Evolutionary conservation across 75 land plant genomes (phyloP).

Genomic region (Picea sitchensis): DNA sequence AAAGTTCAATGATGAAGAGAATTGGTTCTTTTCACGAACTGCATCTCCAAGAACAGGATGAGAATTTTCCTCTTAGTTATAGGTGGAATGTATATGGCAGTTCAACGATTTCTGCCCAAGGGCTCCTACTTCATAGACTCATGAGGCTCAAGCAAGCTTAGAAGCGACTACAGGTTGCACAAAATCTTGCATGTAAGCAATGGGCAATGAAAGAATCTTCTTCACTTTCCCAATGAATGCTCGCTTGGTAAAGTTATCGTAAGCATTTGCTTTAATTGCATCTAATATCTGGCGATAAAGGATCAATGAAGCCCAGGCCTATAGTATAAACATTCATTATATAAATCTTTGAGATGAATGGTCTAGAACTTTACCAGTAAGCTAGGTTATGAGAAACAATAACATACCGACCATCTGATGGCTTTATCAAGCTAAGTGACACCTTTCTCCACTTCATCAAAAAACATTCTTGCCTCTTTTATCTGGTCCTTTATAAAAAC

Average conservation of each 20-base stretch:
- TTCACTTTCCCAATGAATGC: too few species aligned
- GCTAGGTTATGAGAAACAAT: background rate
- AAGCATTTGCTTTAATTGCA: constrained; percentile 63
- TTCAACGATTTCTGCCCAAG: too few species aligned
- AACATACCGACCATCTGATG: constrained; percentile 85
- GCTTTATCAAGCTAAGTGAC: constrained; percentile 63
- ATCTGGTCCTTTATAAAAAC: constrained; percentile 80
- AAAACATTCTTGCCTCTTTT: constrained; percentile 71
- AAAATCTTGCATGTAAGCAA: too few species aligned
- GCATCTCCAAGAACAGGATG: background rate
- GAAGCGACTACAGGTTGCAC: too few species aligned
- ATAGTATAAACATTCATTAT: constrained; percentile 10
- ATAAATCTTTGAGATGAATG: background rate
- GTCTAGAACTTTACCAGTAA: too few species aligned
- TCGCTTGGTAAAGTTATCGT: constrained; percentile 48
- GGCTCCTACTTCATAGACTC: too few species aligned
- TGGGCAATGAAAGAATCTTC: background rate
- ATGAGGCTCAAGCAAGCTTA: too few species aligned
- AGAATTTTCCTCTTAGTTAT: too few species aligned
- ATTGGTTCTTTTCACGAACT: background rate
- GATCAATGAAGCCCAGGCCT: constrained; percentile 64
- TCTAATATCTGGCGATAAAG: constrained; percentile 61
- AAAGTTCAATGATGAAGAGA: background rate
- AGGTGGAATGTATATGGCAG: too few species aligned
- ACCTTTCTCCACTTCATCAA: constrained; percentile 70